Conservation (phyloP, 2,329 filamentous ascomycete genomes). For the Mycogone perniciosa region DNA sequence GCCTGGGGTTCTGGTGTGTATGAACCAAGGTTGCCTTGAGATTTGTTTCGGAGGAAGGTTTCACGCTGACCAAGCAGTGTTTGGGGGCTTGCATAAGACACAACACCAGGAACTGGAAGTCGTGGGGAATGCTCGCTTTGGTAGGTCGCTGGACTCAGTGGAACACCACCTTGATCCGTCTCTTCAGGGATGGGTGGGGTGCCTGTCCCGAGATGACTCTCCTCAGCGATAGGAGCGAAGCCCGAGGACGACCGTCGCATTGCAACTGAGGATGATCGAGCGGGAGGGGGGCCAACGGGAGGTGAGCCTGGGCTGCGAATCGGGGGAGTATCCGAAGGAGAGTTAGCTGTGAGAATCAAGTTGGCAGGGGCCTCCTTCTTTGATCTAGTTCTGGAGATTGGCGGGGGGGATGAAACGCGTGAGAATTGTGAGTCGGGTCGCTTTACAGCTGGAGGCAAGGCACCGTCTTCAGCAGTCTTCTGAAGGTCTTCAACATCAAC, state of each 20-base stretch:
- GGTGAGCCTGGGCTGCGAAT: conserved; percentile 19
- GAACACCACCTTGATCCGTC: conserved; percentile 4
- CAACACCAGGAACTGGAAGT: conserved; percentile 36
- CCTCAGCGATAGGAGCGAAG: conserved; percentile 41
- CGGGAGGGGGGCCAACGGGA: conserved; percentile 14
- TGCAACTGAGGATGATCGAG: conserved; percentile 17
- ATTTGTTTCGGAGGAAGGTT: conserved; percentile 46
- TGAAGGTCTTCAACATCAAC: conserved; percentile 59
- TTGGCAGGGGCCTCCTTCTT: background rate
- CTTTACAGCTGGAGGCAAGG: conserved; percentile 27
- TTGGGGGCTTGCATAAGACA: conserved; percentile 47
- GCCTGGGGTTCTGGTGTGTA: conserved; percentile 21
- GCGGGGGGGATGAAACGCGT: conserved; percentile 14
- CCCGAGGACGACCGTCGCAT: conserved; percentile 23
- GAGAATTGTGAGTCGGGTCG: conserved; percentile 26
- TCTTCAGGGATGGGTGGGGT: conserved; percentile 18
- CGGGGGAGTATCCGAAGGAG: conserved; percentile 3
- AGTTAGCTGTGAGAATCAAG: background rate
- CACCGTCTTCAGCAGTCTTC: conserved; percentile 52
- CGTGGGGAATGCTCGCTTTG: conserved; percentile 20
- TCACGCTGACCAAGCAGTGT: conserved; percentile 53
- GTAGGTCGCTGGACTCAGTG: conserved; percentile 17
- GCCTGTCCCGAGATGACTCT: conserved; percentile 21
- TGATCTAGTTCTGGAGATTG: conserved; percentile 9
- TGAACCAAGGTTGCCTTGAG: conserved; percentile 34